Evolutionary conservation across 768 basidiomycete species (phyloP).

Genomic region (Suillus discolor): DNA sequence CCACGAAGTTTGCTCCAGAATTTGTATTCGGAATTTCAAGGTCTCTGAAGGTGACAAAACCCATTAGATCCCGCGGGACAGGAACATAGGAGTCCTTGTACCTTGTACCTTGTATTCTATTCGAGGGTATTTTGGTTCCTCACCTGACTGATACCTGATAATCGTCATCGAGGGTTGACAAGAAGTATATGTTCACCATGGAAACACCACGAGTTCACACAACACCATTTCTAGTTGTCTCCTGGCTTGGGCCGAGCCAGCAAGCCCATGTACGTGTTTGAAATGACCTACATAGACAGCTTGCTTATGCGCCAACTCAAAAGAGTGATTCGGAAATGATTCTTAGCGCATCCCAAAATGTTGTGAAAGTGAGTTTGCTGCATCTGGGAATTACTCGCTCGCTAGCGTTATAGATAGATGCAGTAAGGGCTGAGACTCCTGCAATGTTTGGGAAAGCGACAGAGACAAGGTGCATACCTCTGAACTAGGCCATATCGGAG

Average conservation of each 20-base stretch:
- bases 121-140: background rate
- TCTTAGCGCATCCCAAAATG: background rate
- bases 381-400: background rate
- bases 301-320: background rate
- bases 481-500: background rate
- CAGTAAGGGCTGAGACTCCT: background rate
- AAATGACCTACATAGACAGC: background rate
- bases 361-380: background rate
- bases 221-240: background rate
- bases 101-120: conserved; percentile 5
- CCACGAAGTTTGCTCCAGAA: background rate
- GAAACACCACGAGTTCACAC: background rate
- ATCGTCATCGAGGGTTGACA: background rate
- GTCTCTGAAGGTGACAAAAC: background rate
- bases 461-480: background rate
- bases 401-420: background rate
- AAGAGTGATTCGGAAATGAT: background rate
- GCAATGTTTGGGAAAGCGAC: background rate
- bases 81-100: background rate
- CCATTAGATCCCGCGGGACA: conserved; percentile 2
- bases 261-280: background rate
- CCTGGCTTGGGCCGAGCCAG: background rate
- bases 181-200: background rate
- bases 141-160: background rate
- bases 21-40: background rate